phyloP scores from a whole-genome alignment of 2,329 filamentous ascomycete species.

The Penicillium sp. region DNA sequence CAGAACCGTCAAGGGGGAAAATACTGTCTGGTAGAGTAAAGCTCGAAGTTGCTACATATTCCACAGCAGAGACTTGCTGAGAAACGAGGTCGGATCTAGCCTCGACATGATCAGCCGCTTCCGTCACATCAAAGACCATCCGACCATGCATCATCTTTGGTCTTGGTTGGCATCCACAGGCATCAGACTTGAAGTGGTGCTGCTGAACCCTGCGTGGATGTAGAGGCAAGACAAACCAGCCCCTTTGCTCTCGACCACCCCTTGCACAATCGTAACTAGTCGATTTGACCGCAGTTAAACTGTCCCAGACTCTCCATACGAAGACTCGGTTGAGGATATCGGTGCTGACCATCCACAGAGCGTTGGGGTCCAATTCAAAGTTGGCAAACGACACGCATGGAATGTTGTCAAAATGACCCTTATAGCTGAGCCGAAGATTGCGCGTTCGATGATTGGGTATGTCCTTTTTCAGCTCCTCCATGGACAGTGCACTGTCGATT shows the following conservation, averaged over 20 bases:
- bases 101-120: constrained; percentile 22
- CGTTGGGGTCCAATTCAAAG: constrained; percentile 53
- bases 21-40: constrained; percentile 21
- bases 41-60: not conserved
- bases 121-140: constrained; percentile 30
- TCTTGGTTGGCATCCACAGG: constrained; percentile 38
- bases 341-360: constrained; percentile 56
- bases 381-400: constrained; percentile 59
- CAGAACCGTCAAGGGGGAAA: constrained; percentile 25
- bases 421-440: constrained; percentile 43
- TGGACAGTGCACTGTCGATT: constrained; percentile 22
- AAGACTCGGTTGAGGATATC: constrained; percentile 52
- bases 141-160: constrained; percentile 14
- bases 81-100: constrained; percentile 25
- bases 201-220: constrained; percentile 43
- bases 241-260: constrained; percentile 27
- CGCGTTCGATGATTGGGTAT: constrained; percentile 35
- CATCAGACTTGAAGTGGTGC: constrained; percentile 33
- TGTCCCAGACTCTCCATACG: constrained; percentile 50
- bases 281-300: constrained; percentile 24
- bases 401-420: constrained; percentile 51
- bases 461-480: constrained; percentile 27
- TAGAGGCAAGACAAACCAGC: constrained; percentile 47
- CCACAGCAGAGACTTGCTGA: not conserved
- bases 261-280: constrained; percentile 21